Evolutionary conservation across 1,139 yeast species (phyloP), one percentile per base, ranked within the genome.

Genomic region (Taiozyma onychis): DNA sequence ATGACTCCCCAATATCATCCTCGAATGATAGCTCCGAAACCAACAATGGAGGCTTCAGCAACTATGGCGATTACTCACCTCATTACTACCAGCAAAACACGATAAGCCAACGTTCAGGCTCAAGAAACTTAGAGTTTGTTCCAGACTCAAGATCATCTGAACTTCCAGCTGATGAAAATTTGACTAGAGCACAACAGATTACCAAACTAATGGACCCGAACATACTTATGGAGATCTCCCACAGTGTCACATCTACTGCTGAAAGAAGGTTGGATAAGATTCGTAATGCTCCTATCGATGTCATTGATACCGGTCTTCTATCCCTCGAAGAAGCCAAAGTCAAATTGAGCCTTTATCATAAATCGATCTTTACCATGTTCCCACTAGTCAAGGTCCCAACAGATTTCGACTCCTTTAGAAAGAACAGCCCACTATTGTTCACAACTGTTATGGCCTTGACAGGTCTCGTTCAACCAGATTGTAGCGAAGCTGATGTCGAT

Each of bases 361-460:
- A 63, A 0, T 60, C 62, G 9, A 65, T 83, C 28, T 74, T 74
- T 51, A 58, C 66, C 0, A 58, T 64, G 11, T 77, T 76, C 57
- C 88, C 90, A 3, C 74, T 84, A 45, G 75, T 88, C 18, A 74
- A 71, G 34, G 62, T 87, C 3, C 78, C 81, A 0, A 66, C 61
- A 0, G 67, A 71, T 27, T 52, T 71, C 16, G 80, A 76, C 16
- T 71, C 70, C 21, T 62, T 89, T 48, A 71, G 83, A 46, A 63
- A 63, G 9, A 67, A 74, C 2, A 75, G 74, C 48, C 96, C 95
- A 2, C 71, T 78, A 42, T 65, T 89, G 45, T 80, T 88, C 57
- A 76, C 83, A 46, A 73, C 87, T 0, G 69, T 88, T 24, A 78
- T 89, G 78, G 76, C 88, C 1, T 75, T 82, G 13, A 71, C 88